Percentiles rank a stretch among this genome's conserved stretches.
These are phyloP conservation scores for Penicillium sp. DNA, from an alignment of 2,329 filamentous ascomycete species.

Conservation along the genomic window DNA sequence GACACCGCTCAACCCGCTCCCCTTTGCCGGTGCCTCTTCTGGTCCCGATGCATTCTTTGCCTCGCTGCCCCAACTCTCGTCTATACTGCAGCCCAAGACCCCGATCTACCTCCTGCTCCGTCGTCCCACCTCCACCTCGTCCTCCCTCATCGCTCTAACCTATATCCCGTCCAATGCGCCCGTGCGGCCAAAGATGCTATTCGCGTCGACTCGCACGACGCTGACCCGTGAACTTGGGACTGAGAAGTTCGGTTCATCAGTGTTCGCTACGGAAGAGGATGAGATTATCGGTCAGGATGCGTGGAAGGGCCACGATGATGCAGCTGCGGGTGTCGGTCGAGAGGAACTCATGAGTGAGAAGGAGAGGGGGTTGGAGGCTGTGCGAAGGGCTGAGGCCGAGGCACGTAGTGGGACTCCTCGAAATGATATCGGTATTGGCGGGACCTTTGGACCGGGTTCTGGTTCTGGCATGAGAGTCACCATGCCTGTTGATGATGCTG, in stretches of 20 bases:
- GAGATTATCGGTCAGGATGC: slow-evolving; percentile 54
- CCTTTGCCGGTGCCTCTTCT: slow-evolving; percentile 38
- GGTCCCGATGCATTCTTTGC: slow-evolving; percentile 45
- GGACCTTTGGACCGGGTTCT: slow-evolving; percentile 28
- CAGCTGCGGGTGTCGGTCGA: slow-evolving; percentile 28
- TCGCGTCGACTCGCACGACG: slow-evolving; percentile 59
- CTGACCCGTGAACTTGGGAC: slow-evolving; percentile 56
- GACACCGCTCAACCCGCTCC: slow-evolving; percentile 36
- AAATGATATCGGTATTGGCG: slow-evolving; percentile 46
- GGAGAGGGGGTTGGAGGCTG: slow-evolving; percentile 53
- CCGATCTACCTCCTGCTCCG: slow-evolving; percentile 60
- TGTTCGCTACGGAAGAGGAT: slow-evolving; percentile 56
- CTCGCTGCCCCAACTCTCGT: slow-evolving; percentile 47
- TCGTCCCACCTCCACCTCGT: slow-evolving; percentile 32
- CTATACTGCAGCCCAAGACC: slow-evolving; percentile 50
- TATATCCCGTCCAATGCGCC: slow-evolving; percentile 60
- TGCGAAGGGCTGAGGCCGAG: slow-evolving; percentile 56
- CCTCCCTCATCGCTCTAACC: slow-evolving; percentile 50
- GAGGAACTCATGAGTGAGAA: slow-evolving; percentile 58
- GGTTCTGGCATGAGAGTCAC: slow-evolving; percentile 43
- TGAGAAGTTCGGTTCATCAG: slow-evolving; percentile 55
- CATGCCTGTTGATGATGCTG: slow-evolving; percentile 51
- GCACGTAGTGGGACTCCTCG: slow-evolving; percentile 51
- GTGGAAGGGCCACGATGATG: slow-evolving; percentile 50
- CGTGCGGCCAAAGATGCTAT: slow-evolving; percentile 61